Percentiles rank a stretch among this genome's conserved stretches.
phyloP scores from a whole-genome alignment of 495 filamentous ascomycete species.

The Neurospora sp. region DNA sequence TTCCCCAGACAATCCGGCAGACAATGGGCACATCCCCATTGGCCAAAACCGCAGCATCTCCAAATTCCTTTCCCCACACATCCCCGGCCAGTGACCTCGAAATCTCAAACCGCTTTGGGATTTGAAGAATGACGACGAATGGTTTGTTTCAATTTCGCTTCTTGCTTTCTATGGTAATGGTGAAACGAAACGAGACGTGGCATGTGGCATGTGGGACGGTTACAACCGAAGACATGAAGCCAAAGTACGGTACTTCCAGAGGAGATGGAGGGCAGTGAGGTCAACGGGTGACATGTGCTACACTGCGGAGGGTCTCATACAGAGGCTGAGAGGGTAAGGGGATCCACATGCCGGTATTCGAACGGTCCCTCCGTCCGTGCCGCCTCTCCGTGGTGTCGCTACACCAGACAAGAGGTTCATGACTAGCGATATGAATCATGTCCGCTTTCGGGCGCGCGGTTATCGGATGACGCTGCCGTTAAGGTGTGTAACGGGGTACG shows the following conservation, averaged over 20 bases:
- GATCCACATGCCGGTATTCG: not conserved
- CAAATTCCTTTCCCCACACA: not conserved
- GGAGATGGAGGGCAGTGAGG: not conserved
- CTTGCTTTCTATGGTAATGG: not conserved
- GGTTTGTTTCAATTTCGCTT: not conserved
- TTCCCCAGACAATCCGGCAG: not conserved
- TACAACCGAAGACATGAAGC: not conserved
- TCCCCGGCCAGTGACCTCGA: not conserved
- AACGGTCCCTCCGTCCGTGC: not conserved
- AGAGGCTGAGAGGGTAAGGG: not conserved
- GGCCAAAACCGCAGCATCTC: not conserved
- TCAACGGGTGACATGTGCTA: not conserved
- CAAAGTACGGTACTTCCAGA: not conserved
- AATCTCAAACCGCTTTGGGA: not conserved
- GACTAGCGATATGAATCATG: not conserved
- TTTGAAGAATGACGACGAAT: not conserved
- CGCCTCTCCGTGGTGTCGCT: not conserved
- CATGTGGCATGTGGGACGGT: not conserved
- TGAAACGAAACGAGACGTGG: not conserved
- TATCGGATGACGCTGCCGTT: not conserved
- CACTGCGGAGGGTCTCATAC: not conserved
- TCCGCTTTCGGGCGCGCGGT: not conserved
- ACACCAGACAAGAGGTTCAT: not conserved
- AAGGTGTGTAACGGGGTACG: not conserved
- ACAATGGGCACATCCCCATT: not conserved